A percentile compares a stretch with the other conserved stretches of the same genome.
Conservation (phyloP, 352 stramenopile genomes). For the Phytophthora pisi region DNA sequence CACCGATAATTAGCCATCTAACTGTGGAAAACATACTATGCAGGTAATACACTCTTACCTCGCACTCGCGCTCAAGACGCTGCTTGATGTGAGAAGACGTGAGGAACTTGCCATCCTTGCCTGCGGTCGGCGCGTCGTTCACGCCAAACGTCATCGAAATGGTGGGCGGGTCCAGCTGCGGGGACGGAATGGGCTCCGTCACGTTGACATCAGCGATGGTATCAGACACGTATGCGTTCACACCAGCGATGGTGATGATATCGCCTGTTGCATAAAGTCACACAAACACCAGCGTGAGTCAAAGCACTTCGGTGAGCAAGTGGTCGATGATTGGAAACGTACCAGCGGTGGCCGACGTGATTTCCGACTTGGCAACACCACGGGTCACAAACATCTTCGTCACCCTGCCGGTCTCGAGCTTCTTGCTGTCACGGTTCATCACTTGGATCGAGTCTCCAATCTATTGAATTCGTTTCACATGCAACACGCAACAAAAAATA, state of each 20-base stretch:
- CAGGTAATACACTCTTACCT: slow-evolving; percentile 41
- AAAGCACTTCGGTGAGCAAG: slow-evolving; percentile 2
- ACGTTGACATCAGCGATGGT: slow-evolving; percentile 84
- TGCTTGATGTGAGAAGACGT: slow-evolving; percentile 96
- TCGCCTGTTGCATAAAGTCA: slow-evolving; percentile 74
- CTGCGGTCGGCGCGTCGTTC: slow-evolving; percentile 96
- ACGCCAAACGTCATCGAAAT: slow-evolving; percentile 98
- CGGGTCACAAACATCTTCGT: slow-evolving; percentile 91
- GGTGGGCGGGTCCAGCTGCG: slow-evolving; percentile 96
- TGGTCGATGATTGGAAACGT: slow-evolving; percentile 2
- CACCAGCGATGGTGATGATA: slow-evolving; percentile 97
- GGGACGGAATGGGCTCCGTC: slow-evolving; percentile 90
- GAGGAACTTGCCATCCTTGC: slow-evolving; percentile 97
- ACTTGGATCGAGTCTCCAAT: slow-evolving; percentile 91
- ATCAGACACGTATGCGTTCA: slow-evolving; percentile 91
- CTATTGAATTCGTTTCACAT: slow-evolving; percentile 22
- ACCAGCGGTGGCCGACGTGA: slow-evolving; percentile 86
- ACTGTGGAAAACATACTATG: neutral
- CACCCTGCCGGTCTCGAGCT: slow-evolving; percentile 77
- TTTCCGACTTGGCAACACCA: slow-evolving; percentile 84
- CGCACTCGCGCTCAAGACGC: slow-evolving; percentile 93
- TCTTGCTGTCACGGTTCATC: slow-evolving; percentile 86
- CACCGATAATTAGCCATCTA: slow-evolving; percentile 11
- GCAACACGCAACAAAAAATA: neutral
- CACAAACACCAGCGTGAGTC: neutral